Base-by-base conservation (phyloP, 1,139 yeast species). In the Scheffersomyces insectosa region DNA sequence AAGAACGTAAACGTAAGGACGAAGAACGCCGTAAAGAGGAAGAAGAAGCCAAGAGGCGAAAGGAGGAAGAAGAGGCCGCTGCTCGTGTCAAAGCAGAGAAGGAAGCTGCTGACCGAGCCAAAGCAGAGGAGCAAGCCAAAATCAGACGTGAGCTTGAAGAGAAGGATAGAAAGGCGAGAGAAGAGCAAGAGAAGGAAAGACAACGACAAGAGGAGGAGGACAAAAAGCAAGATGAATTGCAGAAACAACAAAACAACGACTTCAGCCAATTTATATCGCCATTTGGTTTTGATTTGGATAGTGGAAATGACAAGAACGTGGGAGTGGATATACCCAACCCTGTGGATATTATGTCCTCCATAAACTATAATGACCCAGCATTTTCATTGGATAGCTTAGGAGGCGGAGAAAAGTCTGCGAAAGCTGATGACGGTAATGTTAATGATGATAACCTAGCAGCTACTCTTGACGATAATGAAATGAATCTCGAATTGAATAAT, bases 401-500 rank as follows among this genome's bases (percentile, higher is more conserved):
- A 10, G 34, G 13, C n/a, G 33, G 34, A 36, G 16, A 28, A 30
- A 32, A 13, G 30, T 15, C 5, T 29, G 35, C 15, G 41, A 49
- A 51, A 28, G 51, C 32, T 15, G 39, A 40, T 16, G 39, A 48
- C 11, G 43, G 42, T 13, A 33, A 38, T 12, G 42, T 38, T n/a
- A 47, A 41, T 9, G 34, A 36, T 14, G 40, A 42, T 36, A 50
- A 42, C n/a, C 51, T 44, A 16, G 47, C 42, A 34, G 42, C 43
- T 7, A 47, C 46, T 39, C 44, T 43, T 35, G 48, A 46, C 9
- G 45, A 45, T 27, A 48, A 38, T 29, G 47, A 43, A n/a, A 44
- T 62, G 50, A 76, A 70, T 45, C 50, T 69, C 35, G 75, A 71
- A 45, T 68, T 72, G 66, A 70, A 72, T 46, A 71, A 70, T 40